A percentile compares a stretch with the other conserved stretches of the same genome.
Conservation (phyloP, 805 yeast genomes). For the Candida glaebosa region DNA sequence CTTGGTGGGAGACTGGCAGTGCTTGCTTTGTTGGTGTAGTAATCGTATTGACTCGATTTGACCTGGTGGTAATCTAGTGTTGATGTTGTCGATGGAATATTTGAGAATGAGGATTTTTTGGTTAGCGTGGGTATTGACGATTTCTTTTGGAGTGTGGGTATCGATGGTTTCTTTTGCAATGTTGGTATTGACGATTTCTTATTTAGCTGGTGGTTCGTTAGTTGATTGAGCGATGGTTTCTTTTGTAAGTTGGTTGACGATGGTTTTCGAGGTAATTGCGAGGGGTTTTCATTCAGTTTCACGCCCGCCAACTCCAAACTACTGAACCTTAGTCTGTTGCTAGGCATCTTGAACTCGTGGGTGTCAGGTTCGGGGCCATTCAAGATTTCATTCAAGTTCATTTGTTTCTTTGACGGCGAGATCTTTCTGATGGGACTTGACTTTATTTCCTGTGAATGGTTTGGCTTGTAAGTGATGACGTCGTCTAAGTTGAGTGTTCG, state of each 20-base stretch:
- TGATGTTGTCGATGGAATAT: background rate
- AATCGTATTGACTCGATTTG: background rate
- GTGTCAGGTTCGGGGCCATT: constrained; percentile 14
- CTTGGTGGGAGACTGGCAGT: no score
- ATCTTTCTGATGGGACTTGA: constrained; percentile 25
- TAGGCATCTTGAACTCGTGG: constrained; percentile 19
- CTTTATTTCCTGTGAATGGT: background rate
- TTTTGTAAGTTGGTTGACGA: constrained; percentile 11
- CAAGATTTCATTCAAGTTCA: constrained; percentile 32
- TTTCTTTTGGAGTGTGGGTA: constrained; percentile 11
- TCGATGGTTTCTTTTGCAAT: constrained; percentile 7
- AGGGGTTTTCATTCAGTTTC: constrained; percentile 14
- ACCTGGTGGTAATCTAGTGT: background rate
- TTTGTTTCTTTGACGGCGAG: constrained; percentile 40
- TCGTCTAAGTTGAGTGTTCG: constrained; percentile 29
- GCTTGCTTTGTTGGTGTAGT: no score
- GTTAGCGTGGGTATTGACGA: constrained; percentile 9
- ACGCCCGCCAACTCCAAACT: constrained; percentile 38
- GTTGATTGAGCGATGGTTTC: constrained; percentile 9
- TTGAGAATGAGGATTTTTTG: constrained; percentile 10
- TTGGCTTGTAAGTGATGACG: background rate
- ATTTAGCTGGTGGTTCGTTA: constrained; percentile 9
- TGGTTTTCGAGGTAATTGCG: constrained; percentile 16
- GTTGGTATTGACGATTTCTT: constrained; percentile 17
- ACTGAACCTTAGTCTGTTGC: constrained; percentile 21